phyloP scores from a whole-genome alignment of 2,329 filamentous ascomycete genomes.

The Acephala macrosclerotiorum region DNA sequence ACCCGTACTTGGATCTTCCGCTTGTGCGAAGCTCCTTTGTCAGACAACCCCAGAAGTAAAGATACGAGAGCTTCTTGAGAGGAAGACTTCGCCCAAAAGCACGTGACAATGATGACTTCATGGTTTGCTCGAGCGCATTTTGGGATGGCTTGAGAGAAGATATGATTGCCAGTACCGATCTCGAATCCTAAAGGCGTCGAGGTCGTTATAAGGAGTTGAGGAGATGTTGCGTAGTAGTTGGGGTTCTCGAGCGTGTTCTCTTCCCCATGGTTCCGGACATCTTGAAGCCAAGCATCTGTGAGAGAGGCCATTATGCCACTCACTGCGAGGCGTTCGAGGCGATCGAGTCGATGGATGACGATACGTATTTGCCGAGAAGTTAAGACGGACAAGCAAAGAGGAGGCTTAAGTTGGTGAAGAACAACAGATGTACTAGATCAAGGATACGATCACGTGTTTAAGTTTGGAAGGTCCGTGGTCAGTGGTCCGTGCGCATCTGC shows the following conservation, averaged over 20 bases:
- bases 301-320: constrained; percentile 6
- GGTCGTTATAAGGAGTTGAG: constrained; percentile 55
- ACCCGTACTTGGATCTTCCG: constrained; percentile 59
- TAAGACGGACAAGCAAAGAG: not conserved
- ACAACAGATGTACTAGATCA: no score
- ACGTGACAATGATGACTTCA: constrained; percentile 80
- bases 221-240: constrained; percentile 53
- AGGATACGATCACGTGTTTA: not conserved
- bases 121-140: constrained; percentile 65
- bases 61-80: constrained; percentile 64
- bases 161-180: constrained; percentile 64
- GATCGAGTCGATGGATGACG: not conserved
- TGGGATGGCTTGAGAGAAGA: constrained; percentile 63
- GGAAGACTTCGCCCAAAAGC: constrained; percentile 78
- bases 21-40: constrained; percentile 48
- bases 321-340: no score
- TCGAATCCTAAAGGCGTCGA: constrained; percentile 55
- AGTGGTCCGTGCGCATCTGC: not conserved
- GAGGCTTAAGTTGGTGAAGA: no score
- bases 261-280: constrained; percentile 21
- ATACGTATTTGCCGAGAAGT: constrained; percentile 8
- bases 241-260: constrained; percentile 51
- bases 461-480: not conserved
- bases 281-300: constrained; percentile 29
- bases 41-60: constrained; percentile 66